A percentile compares a stretch with the other conserved stretches of the same genome.
Evolutionary conservation across 2,329 filamentous ascomycete species (phyloP).

Genomic region (Stagonosporopsis chrysanthemi): DNA sequence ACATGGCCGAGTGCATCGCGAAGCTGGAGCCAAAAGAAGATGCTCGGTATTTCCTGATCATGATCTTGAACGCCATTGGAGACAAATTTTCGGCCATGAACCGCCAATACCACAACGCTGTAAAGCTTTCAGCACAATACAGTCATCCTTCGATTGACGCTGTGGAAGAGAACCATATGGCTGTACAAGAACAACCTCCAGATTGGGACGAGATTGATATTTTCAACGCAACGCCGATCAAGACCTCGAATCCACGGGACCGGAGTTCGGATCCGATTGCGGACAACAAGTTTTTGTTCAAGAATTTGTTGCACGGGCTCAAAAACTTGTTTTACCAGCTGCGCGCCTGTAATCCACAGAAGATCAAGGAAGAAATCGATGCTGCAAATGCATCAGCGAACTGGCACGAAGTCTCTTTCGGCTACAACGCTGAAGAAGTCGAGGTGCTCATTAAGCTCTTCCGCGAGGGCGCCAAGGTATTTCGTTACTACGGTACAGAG

Average conservation of each 20-base stretch:
- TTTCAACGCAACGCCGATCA: slow-evolving; percentile 94
- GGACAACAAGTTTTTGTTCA: slow-evolving; percentile 98
- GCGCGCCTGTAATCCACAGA: slow-evolving; percentile 80
- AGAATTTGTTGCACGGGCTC: slow-evolving; percentile 91
- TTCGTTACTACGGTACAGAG: slow-evolving; percentile 94
- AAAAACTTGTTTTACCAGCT: slow-evolving; percentile 98
- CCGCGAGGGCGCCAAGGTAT: slow-evolving; percentile 93
- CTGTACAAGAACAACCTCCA: slow-evolving; percentile 79
- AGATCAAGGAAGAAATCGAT: slow-evolving; percentile 69
- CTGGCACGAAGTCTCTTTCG: slow-evolving; percentile 95
- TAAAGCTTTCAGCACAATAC: slow-evolving; percentile 86
- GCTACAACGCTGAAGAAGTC: slow-evolving; percentile 96
- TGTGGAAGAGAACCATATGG: slow-evolving; percentile 79
- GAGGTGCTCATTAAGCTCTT: slow-evolving; percentile 97
- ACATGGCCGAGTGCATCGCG: slow-evolving; percentile 98
- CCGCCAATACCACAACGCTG: slow-evolving; percentile 89
- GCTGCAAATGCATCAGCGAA: slow-evolving; percentile 80
- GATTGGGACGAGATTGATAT: slow-evolving; percentile 99
- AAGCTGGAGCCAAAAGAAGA: slow-evolving; percentile 93
- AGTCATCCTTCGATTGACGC: slow-evolving; percentile 70
- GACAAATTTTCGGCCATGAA: slow-evolving; percentile 99
- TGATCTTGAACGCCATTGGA: slow-evolving; percentile 96
- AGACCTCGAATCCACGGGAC: slow-evolving; percentile 89
- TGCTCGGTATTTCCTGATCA: slow-evolving; percentile 92
- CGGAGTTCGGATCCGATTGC: slow-evolving; percentile 87